Evolutionary conservation across 306 rosid genomes (phyloP).

Genomic region (Spatholobus suberectus): DNA sequence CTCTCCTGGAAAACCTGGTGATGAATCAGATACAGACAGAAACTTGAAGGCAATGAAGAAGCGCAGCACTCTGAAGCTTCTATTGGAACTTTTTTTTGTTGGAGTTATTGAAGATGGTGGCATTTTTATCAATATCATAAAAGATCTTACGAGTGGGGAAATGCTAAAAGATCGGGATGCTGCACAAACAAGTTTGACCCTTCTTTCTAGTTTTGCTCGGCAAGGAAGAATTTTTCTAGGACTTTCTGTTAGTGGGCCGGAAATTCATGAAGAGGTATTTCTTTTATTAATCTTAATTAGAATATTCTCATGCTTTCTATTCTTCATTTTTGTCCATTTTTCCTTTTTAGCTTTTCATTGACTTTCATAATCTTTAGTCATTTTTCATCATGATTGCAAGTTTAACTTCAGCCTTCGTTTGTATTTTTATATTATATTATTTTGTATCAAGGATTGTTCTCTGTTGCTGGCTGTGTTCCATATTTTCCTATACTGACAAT

Average conservation of each 20-base stretch:
- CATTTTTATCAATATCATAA: conserved; percentile 78
- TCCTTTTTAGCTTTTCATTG: conserved; percentile 16
- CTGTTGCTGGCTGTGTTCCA: conserved; percentile 27
- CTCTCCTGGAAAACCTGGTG: conserved; percentile 89
- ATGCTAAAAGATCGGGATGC: conserved; percentile 95
- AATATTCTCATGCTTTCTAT: conserved; percentile 4
- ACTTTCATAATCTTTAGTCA: not conserved
- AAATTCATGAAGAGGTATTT: conserved; percentile 84
- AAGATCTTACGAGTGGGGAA: conserved; percentile 88
- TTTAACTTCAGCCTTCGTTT: conserved; percentile 12
- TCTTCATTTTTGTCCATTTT: conserved; percentile 7
- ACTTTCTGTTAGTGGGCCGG: conserved; percentile 77
- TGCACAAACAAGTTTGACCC: conserved; percentile 93
- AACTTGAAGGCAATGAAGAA: conserved; percentile 97
- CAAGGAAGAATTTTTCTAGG: conserved; percentile 95
- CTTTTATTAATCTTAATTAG: conserved; percentile 22
- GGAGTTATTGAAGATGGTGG: conserved; percentile 90
- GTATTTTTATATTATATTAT: not conserved
- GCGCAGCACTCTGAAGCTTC: conserved; percentile 91
- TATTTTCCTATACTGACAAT: conserved; percentile 47
- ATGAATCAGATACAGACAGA: conserved; percentile 83
- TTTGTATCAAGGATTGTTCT: conserved; percentile 32
- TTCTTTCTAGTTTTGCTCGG: conserved; percentile 98
- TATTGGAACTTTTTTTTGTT: conserved; percentile 91
- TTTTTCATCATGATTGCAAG: conserved; percentile 26